Conservation (phyloP, 345 rosid species). For the Brassica rapa region DNA sequence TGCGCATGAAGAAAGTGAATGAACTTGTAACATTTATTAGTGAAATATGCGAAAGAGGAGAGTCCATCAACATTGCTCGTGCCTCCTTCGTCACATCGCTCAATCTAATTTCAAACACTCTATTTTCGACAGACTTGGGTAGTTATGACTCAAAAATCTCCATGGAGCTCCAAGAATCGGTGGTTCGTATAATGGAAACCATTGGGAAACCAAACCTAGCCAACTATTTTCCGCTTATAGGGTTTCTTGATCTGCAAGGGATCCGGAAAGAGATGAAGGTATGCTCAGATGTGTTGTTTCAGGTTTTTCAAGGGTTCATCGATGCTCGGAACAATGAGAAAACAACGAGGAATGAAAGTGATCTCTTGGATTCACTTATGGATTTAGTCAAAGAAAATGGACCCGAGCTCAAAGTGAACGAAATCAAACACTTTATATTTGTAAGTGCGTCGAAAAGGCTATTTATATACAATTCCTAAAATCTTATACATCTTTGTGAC, state of each 20-base stretch:
- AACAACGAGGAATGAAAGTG: neutral
- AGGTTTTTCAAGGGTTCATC: constrained; percentile 34
- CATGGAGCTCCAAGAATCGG: constrained; percentile 37
- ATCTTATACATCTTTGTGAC: neutral
- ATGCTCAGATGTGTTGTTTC: constrained; percentile 20
- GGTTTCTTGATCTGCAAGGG: constrained; percentile 49
- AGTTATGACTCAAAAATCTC: constrained; percentile 20
- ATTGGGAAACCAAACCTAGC: constrained; percentile 49
- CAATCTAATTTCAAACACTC: constrained; percentile 42
- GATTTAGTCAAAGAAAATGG: constrained; percentile 28
- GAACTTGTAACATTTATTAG: constrained; percentile 35
- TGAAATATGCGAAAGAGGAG: constrained; percentile 15
- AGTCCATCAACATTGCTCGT: constrained; percentile 43
- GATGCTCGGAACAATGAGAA: constrained; percentile 27
- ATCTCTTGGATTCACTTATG: constrained; percentile 38
- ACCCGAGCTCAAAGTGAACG: constrained; percentile 7
- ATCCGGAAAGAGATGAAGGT: constrained; percentile 20
- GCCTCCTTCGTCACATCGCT: constrained; percentile 44
- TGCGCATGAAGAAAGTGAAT: constrained; percentile 22
- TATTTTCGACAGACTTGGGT: constrained; percentile 48
- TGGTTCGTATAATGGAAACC: constrained; percentile 36
- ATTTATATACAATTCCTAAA: neutral
- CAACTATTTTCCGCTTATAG: constrained; percentile 48
- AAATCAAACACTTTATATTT: constrained; percentile 36
- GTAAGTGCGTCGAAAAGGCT: constrained; percentile 23